Base-by-base conservation (phyloP, 495 filamentous ascomycete genomes). In the Baudoinia panamericana region DNA sequence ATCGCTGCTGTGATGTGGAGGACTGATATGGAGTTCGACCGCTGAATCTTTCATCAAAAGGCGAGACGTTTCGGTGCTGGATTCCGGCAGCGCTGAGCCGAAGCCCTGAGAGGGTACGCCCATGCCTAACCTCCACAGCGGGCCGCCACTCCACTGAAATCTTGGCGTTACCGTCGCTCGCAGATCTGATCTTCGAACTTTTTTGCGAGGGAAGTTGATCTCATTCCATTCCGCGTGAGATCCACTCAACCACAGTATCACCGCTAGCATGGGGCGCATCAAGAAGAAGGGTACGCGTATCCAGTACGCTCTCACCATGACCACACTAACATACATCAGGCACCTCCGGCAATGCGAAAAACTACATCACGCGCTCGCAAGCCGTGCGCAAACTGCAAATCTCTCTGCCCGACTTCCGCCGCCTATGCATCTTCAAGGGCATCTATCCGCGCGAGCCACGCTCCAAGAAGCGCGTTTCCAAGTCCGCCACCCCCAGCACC, bases 351-450 rank as follows among this genome's bases (percentile, higher is more conserved):
- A 75, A 80, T 63, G 87, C 90, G 68, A 95, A 88, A 67, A 96
- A 96, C 72, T 97, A 86, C 69, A 88, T 96, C 49, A 95, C 88
- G 32, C 75, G 90, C 61, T 93, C 86, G 2, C 85, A 93, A 62
- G 90, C 92, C 12, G 85, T 96, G 47, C 82, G 86, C 52, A 96
- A 96, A 68, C 79, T 97, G 46, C 90, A 97, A 64, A 82, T 96
- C 59, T 92, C 84, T 49, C 72, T 97, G 37, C 85, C 85, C 27
- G 92, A 97, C 64, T 97, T 97, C 64, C 78, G 90, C 62, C 80
- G 92, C 57, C 72, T 97, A 59, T 97, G 90, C 63, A 97, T 97
- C 54, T 97, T 93, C 75, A 96, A 96, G 66, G 90, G 90, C 52
- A 96, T 97, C 46, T 96, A 95, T 62, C 90, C 90, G 43, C 78